Base-by-base conservation (phyloP, 805 yeast genomes). In the Candida morakotiae region DNA sequence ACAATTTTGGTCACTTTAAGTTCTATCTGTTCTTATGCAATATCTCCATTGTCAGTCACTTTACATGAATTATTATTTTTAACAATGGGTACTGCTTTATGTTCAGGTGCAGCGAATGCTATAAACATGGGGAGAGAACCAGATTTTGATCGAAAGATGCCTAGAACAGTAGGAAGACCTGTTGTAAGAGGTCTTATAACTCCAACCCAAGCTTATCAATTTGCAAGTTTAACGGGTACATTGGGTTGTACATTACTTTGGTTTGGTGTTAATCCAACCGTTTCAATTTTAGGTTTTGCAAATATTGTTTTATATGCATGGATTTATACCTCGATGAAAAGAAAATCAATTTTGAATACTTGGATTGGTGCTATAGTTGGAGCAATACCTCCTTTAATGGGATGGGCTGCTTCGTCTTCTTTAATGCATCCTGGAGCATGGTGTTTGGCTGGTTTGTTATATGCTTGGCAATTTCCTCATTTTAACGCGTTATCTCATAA, bases 351-450 rank as follows among this genome's bases (percentile, higher is more conserved):
- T 35, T 57, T 85, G 28, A 93, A 93, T 59, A 93, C 98, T 0
- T 93, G 98, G 98, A 93, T 93, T 2, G 98, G 98, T 14, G 98
- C 98, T 0, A 58, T 93, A n/a, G 98, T 93, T 3, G 98, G 98
- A 3, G 98, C 97, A 0, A 85, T 93, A 32, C 98, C 98, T 0
- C 98, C 98, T 15, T 71, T 93, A 35, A 93, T 93, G 98, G 98
- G 98, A 2, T 93, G 98, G 98, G 96, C 96, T 2, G 71, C 72
- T 1, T 84, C 96, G 9, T 78, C 87, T 3, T 76, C 88, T 1
- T 62, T 89, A 25, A 47, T 73, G 2, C 86, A 87, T 45, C 96
- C 98, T 0, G 97, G 93, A 6, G 94, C 95, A 3, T 91, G 98
- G 98, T 79, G 89, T 53, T 66, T 93, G 17, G 97, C 97, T 1